Base-by-base conservation (phyloP, 140 eudicot genomes). In the Stevia rebaudiana region DNA sequence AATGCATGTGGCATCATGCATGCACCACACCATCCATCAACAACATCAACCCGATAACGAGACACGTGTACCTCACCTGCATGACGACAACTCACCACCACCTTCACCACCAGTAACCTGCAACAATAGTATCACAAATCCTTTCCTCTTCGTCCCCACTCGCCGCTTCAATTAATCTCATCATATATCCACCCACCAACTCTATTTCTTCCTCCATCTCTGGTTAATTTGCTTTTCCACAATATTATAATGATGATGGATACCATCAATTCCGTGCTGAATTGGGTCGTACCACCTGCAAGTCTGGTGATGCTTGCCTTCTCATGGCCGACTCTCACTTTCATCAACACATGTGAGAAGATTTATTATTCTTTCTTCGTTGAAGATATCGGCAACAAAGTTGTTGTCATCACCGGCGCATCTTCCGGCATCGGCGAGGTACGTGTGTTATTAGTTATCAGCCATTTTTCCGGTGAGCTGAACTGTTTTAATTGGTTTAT, bases 401-500 rank as follows among this genome's bases (percentile, higher is more conserved):
- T 91, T 15, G 96, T 85, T 9, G 73, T 91, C 51, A 47, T 91
- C 76, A 91, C 98, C 53, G 98, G 98, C 2, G 98, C 98, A 75
- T 87, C 98, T 37, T 91, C 98, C 21, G 96, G 89, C 2, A 88
- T 91, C 46, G 98, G 98, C 13, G 96, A 91, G 95, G 95, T 90
- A 47, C 48, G 12, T 37, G n/a, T n/a, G n/a, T n/a, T n/a, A n/a
- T n/a, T n/a, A n/a, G n/a, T n/a, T n/a, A n/a, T n/a, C n/a, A n/a
- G n/a, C n/a, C n/a, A 28, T 1, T 28, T 4, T 28, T 28, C 33
- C 33, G 33, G 33, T 28, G 33, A 28, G 4, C 33, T 28, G 3
- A 28, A 28, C 33, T 28, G 33, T 28, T 2, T 28, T 28, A 28
- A 28, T 28, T 28, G 33, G 33, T 28, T 28, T 28, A 4, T 28